Percentiles rank a stretch among this genome's conserved stretches.
These are phyloP conservation scores for Termitomyces sp. DNA, from an alignment of 768 basidiomycete species.

Conservation along the genomic window DNA sequence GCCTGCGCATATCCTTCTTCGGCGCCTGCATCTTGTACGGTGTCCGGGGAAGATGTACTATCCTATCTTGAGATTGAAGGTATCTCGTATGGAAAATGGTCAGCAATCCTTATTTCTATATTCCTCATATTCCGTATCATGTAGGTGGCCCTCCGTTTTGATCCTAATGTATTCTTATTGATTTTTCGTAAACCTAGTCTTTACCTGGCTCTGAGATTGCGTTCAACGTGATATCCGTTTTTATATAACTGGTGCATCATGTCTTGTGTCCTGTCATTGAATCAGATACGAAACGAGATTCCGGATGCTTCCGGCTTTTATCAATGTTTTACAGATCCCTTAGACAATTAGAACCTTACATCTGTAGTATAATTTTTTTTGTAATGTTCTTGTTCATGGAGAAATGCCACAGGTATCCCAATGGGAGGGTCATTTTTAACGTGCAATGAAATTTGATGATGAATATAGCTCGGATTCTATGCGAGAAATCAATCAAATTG, in stretches of 20 bases:
- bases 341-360: too few relatives aligned
- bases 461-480: not conserved
- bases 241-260: not conserved
- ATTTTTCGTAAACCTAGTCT: slow-evolving; percentile 2
- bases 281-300: not conserved
- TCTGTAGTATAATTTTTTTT: not conserved
- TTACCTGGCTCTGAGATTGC: slow-evolving; percentile 13
- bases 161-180: not conserved
- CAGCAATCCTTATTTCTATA: slow-evolving; percentile 43
- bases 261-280: not conserved
- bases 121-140: slow-evolving; percentile 40
- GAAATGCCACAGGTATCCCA: not conserved
- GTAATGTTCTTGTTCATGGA: not conserved
- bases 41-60: slow-evolving; percentile 50
- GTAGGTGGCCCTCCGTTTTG: slow-evolving; percentile 23
- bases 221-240: slow-evolving; percentile 8
- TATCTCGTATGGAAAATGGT: slow-evolving; percentile 44
- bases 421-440: not conserved
- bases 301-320: not conserved
- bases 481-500: not conserved
- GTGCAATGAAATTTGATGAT: not conserved
- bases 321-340: not conserved
- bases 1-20: slow-evolving; percentile 51
- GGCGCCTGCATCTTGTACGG: slow-evolving; percentile 38
- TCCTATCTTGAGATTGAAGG: slow-evolving; percentile 41